Conservation (phyloP, 83 land plant species). For the Diphasiastrum complanatum region DNA sequence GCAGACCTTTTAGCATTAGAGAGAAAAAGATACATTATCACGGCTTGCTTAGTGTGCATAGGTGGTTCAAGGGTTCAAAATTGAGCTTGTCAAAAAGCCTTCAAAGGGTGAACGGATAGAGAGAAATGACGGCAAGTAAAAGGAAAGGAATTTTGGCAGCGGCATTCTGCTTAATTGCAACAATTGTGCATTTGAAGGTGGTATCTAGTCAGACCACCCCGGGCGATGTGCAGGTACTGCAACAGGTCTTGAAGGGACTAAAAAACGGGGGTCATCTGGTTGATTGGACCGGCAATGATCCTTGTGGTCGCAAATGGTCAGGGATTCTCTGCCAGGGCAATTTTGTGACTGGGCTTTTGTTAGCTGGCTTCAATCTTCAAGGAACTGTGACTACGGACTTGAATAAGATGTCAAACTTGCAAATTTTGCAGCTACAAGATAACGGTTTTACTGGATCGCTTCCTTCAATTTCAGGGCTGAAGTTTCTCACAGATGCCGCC, state of each 20-base stretch:
- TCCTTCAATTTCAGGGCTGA: slow-evolving; percentile 58
- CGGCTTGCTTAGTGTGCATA: no score
- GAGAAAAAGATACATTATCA: no score
- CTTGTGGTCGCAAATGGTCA: slow-evolving; percentile 60
- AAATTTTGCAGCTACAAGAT: slow-evolving; percentile 50
- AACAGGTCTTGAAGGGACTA: slow-evolving; percentile 47
- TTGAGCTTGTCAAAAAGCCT: no score
- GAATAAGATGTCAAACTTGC: slow-evolving; percentile 47
- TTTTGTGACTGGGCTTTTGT: slow-evolving; percentile 59
- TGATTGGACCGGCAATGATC: slow-evolving; percentile 65
- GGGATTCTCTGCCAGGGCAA: slow-evolving; percentile 36
- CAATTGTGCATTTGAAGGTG: no score
- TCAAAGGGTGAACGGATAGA: no score
- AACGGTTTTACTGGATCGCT: slow-evolving; percentile 52
- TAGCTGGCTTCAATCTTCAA: slow-evolving; percentile 34
- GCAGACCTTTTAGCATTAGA: no score
- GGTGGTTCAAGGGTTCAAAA: no score
- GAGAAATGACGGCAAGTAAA: no score
- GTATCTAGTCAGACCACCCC: slow-evolving; percentile 38
- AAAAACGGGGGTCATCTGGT: slow-evolving; percentile 56
- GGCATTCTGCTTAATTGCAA: no score
- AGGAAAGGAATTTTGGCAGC: no score
- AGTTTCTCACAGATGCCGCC: slow-evolving; percentile 40
- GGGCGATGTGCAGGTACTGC: slow-evolving; percentile 39
- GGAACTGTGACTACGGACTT: slow-evolving; percentile 58